Conservation (phyloP, 139 green algal genomes). For the Chlamydomonas sp. region DNA sequence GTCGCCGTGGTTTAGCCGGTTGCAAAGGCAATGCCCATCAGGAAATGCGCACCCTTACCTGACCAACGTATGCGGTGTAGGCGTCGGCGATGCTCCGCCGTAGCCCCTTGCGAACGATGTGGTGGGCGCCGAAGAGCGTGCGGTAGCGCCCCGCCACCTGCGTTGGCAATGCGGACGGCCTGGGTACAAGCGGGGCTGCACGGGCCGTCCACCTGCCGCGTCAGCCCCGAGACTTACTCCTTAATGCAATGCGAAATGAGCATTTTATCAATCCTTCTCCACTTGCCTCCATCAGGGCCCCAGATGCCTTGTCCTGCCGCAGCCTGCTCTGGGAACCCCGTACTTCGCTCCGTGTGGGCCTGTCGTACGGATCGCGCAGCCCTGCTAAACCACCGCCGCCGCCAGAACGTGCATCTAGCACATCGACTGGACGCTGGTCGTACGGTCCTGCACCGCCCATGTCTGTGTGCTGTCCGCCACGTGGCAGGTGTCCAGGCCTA, state of each 20-base stretch:
- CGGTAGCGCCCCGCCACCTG: conserved; percentile 22
- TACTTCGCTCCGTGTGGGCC: conserved; percentile 18
- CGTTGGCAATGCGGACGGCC: too few relatives aligned
- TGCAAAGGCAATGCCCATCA: too few relatives aligned
- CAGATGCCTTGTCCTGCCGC: conserved; percentile 9
- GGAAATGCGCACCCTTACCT: too few relatives aligned
- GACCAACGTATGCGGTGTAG: conserved; percentile 43
- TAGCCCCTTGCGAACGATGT: conserved; percentile 27
- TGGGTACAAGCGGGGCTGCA: too few relatives aligned
- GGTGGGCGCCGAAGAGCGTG: conserved; percentile 7
- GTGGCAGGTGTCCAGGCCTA: too few relatives aligned
- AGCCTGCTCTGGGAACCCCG: conserved; percentile 8
- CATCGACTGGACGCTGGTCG: too few relatives aligned
- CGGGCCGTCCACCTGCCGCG: neutral
- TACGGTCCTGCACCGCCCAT: too few relatives aligned
- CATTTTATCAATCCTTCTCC: too few relatives aligned
- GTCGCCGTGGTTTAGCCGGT: too few relatives aligned
- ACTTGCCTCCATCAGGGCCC: neutral
- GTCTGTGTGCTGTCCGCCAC: too few relatives aligned
- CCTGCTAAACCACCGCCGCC: conserved; percentile 14
- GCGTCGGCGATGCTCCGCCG: conserved; percentile 42
- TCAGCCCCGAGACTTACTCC: too few relatives aligned
- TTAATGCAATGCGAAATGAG: too few relatives aligned
- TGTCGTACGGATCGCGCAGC: conserved; percentile 16
- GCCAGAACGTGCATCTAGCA: neutral